These are phyloP conservation scores for Picochlorum sp. DNA, from an alignment of 139 green algal genomes.

Conservation along the genomic window DNA sequence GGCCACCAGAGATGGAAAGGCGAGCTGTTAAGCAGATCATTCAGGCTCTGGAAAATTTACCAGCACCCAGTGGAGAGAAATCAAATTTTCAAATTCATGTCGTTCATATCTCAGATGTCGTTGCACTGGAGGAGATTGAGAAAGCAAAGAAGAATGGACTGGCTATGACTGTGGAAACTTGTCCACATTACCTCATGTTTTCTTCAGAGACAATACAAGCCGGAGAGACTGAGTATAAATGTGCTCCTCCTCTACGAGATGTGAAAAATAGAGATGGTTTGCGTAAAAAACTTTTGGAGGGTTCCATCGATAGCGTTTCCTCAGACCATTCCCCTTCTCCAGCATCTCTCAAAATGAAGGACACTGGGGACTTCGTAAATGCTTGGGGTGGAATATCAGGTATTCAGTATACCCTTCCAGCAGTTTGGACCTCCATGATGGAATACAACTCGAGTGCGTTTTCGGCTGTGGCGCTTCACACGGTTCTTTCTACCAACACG, in stretches of 20 bases:
- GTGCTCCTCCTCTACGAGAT: constrained; percentile 61
- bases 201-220: constrained; percentile 49
- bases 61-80: constrained; percentile 9
- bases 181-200: constrained; percentile 91
- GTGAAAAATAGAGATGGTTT: constrained; percentile 51
- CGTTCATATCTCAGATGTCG: constrained; percentile 13
- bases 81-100: constrained; percentile 11
- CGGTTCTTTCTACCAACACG: constrained; percentile 26
- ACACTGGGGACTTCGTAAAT: constrained; percentile 73
- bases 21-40: constrained; percentile 55
- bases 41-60: constrained; percentile 7
- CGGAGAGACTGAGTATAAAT: constrained; percentile 78
- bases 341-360: constrained; percentile 57
- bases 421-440: constrained; percentile 55
- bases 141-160: constrained; percentile 37
- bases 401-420: constrained; percentile 77
- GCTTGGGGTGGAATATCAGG: constrained; percentile 93
- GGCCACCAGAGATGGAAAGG: constrained; percentile 63
- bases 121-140: constrained; percentile 13
- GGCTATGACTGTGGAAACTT: constrained; percentile 79
- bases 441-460: not conserved
- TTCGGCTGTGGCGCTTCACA: constrained; percentile 1
- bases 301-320: constrained; percentile 54
- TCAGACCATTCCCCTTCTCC: constrained; percentile 87
- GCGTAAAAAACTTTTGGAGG: constrained; percentile 30